Evolutionary conservation across 345 rosid genomes (phyloP).

Genomic region (Leavenworthia alabamica): DNA sequence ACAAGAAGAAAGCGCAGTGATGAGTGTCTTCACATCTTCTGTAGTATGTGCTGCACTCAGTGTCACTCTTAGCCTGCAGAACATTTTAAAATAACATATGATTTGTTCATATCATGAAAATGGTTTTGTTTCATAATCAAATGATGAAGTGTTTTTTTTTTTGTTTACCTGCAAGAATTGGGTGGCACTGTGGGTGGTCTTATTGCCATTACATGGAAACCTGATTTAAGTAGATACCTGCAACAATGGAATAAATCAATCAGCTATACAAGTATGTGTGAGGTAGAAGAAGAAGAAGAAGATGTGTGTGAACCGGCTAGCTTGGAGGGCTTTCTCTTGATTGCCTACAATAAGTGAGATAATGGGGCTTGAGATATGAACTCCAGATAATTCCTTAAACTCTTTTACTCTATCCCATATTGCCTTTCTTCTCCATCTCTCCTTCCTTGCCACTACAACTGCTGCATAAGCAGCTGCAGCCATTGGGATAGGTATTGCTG

Average conservation of each 20-base stretch:
- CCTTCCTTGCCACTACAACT: slow-evolving; percentile 69
- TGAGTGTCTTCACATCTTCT: slow-evolving; percentile 74
- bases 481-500: slow-evolving; percentile 69
- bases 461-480: slow-evolving; percentile 93
- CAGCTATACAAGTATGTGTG: not conserved
- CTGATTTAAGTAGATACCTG: slow-evolving; percentile 68
- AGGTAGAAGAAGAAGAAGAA: slow-evolving; percentile 11
- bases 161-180: slow-evolving; percentile 78
- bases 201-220: slow-evolving; percentile 91
- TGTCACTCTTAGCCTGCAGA: slow-evolving; percentile 67
- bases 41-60: slow-evolving; percentile 62
- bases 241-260: slow-evolving; percentile 3
- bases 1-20: slow-evolving; percentile 48
- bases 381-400: slow-evolving; percentile 61
- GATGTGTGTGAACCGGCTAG: slow-evolving; percentile 52
- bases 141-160: not conserved
- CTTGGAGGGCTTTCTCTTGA: slow-evolving; percentile 75
- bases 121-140: not conserved
- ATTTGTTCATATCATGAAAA: not conserved
- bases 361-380: slow-evolving; percentile 66
- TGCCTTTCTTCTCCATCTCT: slow-evolving; percentile 81
- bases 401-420: slow-evolving; percentile 77
- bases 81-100: not conserved
- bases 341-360: slow-evolving; percentile 81
- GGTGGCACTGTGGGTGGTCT: slow-evolving; percentile 97